Conservation (phyloP, 2,329 filamentous ascomycete species). For the Colletotrichum scovillei region DNA sequence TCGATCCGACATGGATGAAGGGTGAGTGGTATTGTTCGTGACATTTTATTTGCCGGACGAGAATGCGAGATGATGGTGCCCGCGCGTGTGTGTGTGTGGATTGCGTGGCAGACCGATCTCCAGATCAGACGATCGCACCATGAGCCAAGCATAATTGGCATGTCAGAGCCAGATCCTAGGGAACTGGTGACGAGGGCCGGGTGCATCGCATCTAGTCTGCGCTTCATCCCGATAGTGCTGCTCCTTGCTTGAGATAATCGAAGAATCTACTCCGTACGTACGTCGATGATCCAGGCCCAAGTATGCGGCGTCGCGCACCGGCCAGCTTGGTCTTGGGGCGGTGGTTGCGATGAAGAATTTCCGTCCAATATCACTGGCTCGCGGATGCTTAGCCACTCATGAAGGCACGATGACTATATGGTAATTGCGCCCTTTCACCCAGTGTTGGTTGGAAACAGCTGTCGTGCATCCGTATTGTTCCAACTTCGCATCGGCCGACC, state of each 20-base stretch:
- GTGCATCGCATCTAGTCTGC: constrained; percentile 2
- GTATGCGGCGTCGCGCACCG: background rate
- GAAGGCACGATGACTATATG: background rate
- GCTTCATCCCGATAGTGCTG: constrained; percentile 15
- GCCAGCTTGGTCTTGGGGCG: background rate
- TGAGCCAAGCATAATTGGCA: constrained; percentile 27
- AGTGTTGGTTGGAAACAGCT: background rate
- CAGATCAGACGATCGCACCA: constrained; percentile 38
- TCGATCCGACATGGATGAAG: constrained; percentile 12
- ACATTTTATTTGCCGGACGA: constrained; percentile 9
- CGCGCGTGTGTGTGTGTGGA: constrained; percentile 18
- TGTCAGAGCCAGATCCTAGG: constrained; percentile 27
- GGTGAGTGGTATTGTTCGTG: constrained; percentile 4
- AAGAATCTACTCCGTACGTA: background rate
- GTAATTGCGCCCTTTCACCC: background rate
- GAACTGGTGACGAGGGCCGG: constrained; percentile 10
- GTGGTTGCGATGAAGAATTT: background rate
- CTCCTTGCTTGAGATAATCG: constrained; percentile 2
- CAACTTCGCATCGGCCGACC: background rate
- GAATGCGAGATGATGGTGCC: constrained; percentile 29
- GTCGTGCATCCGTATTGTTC: background rate
- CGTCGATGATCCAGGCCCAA: background rate
- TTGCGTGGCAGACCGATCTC: constrained; percentile 35
- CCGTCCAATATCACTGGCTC: background rate
- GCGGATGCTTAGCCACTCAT: background rate